Evolutionary conservation across 805 yeast species (phyloP).

Genomic region (Saccharomycopsis javanensis): DNA sequence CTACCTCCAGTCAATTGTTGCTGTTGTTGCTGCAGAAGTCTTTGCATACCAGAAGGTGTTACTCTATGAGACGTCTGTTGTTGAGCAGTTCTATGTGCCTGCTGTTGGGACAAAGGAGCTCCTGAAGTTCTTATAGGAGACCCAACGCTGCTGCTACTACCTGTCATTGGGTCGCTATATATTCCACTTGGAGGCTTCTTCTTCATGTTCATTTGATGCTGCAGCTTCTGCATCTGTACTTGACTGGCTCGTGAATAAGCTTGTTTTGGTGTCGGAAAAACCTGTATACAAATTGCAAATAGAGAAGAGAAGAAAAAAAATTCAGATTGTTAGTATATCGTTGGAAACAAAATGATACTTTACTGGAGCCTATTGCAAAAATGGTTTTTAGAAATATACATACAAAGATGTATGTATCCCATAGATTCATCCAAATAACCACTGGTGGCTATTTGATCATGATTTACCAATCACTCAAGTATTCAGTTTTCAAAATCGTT

Average conservation of each 20-base stretch:
- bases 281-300: not conserved
- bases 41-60: not conserved
- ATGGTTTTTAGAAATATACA: too few species aligned
- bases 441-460: too few species aligned
- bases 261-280: conserved; percentile 17
- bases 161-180: not conserved
- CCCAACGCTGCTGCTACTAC: not conserved
- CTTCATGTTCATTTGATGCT: conserved; percentile 21
- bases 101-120: not conserved
- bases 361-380: too few species aligned
- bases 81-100: not conserved
- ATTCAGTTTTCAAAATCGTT: too few species aligned
- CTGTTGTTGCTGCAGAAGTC: conserved; percentile 3
- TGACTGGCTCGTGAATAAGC: conserved; percentile 9
- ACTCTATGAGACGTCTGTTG: not conserved
- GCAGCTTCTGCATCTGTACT: conserved; percentile 17
- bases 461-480: too few species aligned
- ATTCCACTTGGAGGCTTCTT: not conserved
- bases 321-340: not conserved
- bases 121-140: not conserved
- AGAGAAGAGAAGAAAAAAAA: not conserved
- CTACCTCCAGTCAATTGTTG: not conserved
- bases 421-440: too few species aligned
- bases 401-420: too few species aligned
- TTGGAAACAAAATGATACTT: too few species aligned